Base-by-base conservation (phyloP, 2,329 filamentous ascomycete genomes). In the Chaetomium olivaceum region DNA sequence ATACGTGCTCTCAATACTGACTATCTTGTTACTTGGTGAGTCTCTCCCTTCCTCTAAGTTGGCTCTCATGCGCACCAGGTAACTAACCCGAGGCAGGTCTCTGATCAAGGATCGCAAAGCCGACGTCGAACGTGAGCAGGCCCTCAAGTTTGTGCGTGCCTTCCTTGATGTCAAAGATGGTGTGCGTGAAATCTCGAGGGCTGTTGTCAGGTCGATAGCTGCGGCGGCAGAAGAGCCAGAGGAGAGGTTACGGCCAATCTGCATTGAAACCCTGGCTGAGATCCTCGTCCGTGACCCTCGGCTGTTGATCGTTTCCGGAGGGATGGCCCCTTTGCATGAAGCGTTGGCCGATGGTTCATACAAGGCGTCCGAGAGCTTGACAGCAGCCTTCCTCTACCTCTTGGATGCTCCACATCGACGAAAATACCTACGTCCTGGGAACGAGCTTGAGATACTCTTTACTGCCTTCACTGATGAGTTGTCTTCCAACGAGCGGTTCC, bases 111-210 rank as follows among this genome's bases (percentile, higher is more conserved):
- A 98, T 76, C 90, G 91, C 74, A 98, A 97, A 77, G 92, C 94
- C n/a, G 93, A 94, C 71, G 91, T 99, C 21, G 95, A 99, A 80
- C 87, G 96, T 62, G 95, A 99, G 77, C 95, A 99, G 78, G 95
- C 95, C 14, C 82, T 99, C 73, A 99, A 99, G 76, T 97, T 99
- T 76, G 89, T 98, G 29, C 88, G 95, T 66, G 92, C 93, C 11
- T 99, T 99, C 74, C 81, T 99, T 2, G 95, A 99, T 75, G 92
- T 98, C 69, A 97, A 97, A 75, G 92, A 93, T 68, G 95, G 95
- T 12, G 89, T 96, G 9, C 85, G 87, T 68, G 94, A 99, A 76
- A 85, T 99, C 43, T 96, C 95, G 1, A 86, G 91, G 65, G 89
- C 92, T 0, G 88, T 99, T 23, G 91, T 96, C 8, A 88, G 95